phyloP scores from a whole-genome alignment of 257 asterid species.

The Solanum megistacrolobum region DNA sequence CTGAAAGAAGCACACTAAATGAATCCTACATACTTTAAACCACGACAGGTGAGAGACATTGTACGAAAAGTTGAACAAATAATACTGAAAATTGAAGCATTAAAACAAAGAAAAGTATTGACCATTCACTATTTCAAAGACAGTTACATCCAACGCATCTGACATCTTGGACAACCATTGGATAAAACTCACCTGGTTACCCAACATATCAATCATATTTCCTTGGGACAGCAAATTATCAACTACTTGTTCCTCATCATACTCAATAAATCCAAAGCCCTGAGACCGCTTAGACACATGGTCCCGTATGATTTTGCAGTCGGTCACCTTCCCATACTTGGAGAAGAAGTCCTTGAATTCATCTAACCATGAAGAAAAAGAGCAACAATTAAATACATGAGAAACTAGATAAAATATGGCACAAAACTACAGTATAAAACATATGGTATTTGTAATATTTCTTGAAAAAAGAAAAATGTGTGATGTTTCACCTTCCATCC shows the following conservation, averaged over 20 bases:
- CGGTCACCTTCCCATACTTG: constrained; percentile 68
- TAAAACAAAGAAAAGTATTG: not conserved
- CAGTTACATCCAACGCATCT: constrained; percentile 2
- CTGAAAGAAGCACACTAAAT: constrained; percentile 8
- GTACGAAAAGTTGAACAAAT: not conserved
- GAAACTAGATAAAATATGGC: not conserved
- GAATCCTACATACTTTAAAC: constrained; percentile 3
- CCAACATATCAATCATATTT: constrained; percentile 88
- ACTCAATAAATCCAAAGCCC: constrained; percentile 86
- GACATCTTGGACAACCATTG: not conserved
- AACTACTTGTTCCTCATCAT: constrained; percentile 72
- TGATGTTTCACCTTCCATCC: constrained; percentile 53
- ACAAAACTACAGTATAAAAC: not conserved
- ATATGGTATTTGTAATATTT: not conserved
- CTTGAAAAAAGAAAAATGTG: not conserved
- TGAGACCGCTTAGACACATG: constrained; percentile 82
- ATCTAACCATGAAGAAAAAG: constrained; percentile 18
- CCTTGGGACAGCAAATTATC: constrained; percentile 63
- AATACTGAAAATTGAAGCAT: not conserved
- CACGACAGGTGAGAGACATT: not conserved
- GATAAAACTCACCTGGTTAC: constrained; percentile 59
- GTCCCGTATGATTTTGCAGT: constrained; percentile 83
- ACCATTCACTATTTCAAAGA: not conserved
- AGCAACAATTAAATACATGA: not conserved
- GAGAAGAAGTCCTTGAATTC: constrained; percentile 81